Evolutionary conservation across 805 yeast species (phyloP).

Genomic region (Schizosaccharomyces japonicus): DNA sequence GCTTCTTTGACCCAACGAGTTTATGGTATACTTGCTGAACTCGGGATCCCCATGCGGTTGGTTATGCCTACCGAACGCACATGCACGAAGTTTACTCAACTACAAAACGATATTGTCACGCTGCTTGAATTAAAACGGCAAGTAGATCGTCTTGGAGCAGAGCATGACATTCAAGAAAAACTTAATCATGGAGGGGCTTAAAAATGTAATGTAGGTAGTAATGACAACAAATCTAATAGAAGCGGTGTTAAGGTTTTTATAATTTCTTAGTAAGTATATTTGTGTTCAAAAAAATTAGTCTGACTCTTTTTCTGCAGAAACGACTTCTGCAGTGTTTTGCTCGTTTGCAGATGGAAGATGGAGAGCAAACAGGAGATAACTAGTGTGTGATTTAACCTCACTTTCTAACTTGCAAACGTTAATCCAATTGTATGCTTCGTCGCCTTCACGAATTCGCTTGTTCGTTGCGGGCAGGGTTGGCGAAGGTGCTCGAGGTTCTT

Average conservation of each 20-base stretch:
- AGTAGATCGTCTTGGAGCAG: constrained; percentile 25
- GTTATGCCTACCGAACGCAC: constrained; percentile 79
- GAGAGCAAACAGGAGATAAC: constrained; percentile 80
- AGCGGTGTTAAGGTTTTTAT: no score
- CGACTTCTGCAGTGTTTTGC: constrained; percentile 25
- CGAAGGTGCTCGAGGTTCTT: no score
- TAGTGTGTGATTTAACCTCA: constrained; percentile 81
- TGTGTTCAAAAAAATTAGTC: no score
- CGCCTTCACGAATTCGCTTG: constrained; percentile 66
- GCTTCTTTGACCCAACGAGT: constrained; percentile 50
- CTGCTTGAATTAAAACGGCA: constrained; percentile 68
- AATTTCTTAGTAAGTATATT: no score
- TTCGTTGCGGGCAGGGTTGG: constrained; percentile 9
- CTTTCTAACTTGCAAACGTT: constrained; percentile 63
- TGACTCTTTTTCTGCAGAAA: no score
- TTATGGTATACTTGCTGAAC: constrained; percentile 40
- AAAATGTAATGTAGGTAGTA: no score
- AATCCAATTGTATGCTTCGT: constrained; percentile 51
- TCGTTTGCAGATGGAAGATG: neutral
- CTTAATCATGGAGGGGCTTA: no score
- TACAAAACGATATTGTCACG: constrained; percentile 43
- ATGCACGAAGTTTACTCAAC: constrained; percentile 49
- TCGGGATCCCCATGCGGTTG: constrained; percentile 44
- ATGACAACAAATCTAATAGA: no score
- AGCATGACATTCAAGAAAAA: neutral